These are phyloP conservation scores for Phaffia rhodozyma DNA, from an alignment of 1,284 basidiomycete species.

Conservation along the genomic window DNA sequence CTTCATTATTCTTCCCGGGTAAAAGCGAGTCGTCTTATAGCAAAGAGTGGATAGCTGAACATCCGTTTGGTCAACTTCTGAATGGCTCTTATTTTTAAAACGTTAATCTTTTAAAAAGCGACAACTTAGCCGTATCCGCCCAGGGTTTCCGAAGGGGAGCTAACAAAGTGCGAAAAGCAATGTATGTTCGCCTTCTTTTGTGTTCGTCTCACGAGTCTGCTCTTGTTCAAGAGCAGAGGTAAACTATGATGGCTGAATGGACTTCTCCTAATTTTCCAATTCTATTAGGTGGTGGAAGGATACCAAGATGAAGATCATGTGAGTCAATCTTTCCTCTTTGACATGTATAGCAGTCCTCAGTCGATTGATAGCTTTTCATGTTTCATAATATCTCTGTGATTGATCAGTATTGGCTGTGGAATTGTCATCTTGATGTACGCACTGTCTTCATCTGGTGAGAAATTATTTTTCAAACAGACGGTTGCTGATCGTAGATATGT, in stretches of 20 bases:
- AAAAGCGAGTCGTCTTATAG: no score
- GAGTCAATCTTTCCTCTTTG: background rate
- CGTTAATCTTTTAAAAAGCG: constrained; percentile 37
- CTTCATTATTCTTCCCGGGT: background rate
- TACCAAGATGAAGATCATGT: constrained; percentile 55
- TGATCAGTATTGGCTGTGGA: constrained; percentile 79
- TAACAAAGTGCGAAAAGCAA: constrained; percentile 91
- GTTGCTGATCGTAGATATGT: background rate
- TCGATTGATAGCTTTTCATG: background rate
- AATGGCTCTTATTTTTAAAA: background rate
- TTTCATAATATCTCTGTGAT: constrained; percentile 39
- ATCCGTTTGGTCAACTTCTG: background rate
- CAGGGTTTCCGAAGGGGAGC: constrained; percentile 97
- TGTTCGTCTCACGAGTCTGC: background rate
- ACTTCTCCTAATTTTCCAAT: constrained; percentile 4
- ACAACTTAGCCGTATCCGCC: constrained; percentile 94
- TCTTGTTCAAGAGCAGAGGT: constrained; percentile 63
- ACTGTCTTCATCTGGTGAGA: no score
- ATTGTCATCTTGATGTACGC: constrained; percentile 65
- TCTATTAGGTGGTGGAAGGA: constrained; percentile 76
- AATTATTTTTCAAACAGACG: no score
- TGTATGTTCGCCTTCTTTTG: constrained; percentile 36
- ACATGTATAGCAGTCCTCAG: background rate
- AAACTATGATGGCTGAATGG: constrained; percentile 31
- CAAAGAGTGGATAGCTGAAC: background rate